These are phyloP conservation scores for Boechera stricta DNA, from an alignment of 345 rosid species.

Conservation along the genomic window DNA sequence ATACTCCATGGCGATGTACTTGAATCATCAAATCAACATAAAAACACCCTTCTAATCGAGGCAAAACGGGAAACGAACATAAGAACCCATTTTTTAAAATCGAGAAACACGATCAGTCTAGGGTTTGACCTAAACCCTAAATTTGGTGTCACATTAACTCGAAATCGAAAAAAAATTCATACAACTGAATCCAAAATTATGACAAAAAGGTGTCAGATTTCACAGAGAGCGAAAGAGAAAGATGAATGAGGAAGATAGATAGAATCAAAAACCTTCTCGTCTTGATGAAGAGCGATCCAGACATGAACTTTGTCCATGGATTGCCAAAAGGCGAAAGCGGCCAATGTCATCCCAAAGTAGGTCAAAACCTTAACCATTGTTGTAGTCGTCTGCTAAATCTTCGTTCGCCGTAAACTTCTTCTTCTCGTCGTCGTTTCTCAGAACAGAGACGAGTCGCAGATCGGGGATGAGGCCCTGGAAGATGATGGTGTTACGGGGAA, in stretches of 20 bases:
- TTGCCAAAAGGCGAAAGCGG: constrained; percentile 87
- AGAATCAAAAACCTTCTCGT: constrained; percentile 56
- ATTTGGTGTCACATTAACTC: not conserved
- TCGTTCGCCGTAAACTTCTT: constrained; percentile 15
- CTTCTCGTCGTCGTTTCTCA: constrained; percentile 11
- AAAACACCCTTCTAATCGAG: not conserved
- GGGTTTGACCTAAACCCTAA: constrained; percentile 36
- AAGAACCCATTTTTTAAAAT: not conserved
- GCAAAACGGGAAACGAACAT: not conserved
- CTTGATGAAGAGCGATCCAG: constrained; percentile 88
- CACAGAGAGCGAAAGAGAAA: not conserved
- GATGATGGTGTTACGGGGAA: constrained; percentile 5
- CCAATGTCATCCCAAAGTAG: constrained; percentile 74
- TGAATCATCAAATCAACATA: not conserved
- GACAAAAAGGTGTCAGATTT: not conserved
- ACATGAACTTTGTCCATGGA: constrained; percentile 91
- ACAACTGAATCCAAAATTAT: not conserved
- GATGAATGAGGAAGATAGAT: not conserved
- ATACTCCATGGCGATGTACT: not conserved
- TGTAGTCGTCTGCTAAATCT: constrained; percentile 9
- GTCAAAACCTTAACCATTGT: constrained; percentile 75
- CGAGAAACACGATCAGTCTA: not conserved
- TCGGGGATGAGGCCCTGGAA: constrained; percentile 14
- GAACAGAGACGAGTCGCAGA: constrained; percentile 30
- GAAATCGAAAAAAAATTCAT: not conserved